A percentile compares a stretch with the other conserved stretches of the same genome.
Conservation (phyloP, 164 flowering plant species). For the Dillenia turbinata region DNA sequence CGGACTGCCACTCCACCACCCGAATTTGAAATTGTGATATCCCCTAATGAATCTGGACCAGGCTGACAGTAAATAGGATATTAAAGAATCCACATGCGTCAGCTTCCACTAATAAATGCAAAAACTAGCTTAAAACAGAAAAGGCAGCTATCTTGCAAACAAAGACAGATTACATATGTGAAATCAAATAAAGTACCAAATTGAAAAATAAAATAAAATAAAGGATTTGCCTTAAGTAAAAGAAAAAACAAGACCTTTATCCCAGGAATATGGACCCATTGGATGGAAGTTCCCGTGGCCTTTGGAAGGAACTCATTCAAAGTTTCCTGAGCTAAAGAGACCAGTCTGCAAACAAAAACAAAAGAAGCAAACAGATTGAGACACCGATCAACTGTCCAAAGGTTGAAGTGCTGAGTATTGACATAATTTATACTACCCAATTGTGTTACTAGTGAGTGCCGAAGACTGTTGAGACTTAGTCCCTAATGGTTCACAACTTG, state of each 20-base stretch:
- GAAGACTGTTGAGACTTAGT: slow-evolving; percentile 65
- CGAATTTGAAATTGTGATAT: slow-evolving; percentile 81
- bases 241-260: slow-evolving; percentile 53
- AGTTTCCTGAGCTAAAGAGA: slow-evolving; percentile 89
- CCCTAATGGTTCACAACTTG: slow-evolving; percentile 75
- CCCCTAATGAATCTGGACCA: slow-evolving; percentile 98
- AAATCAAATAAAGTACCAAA: background rate
- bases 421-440: slow-evolving; percentile 51
- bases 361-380: slow-evolving; percentile 15
- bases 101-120: background rate
- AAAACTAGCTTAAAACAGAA: background rate
- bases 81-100: background rate
- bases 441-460: slow-evolving; percentile 74
- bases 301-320: slow-evolving; percentile 85
- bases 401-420: slow-evolving; percentile 19
- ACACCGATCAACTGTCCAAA: slow-evolving; percentile 11
- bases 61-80: slow-evolving; percentile 34
- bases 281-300: slow-evolving; percentile 90
- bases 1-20: slow-evolving; percentile 83
- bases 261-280: slow-evolving; percentile 96
- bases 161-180: background rate
- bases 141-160: background rate
- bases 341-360: slow-evolving; percentile 47
- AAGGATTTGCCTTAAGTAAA: background rate
- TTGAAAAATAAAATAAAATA: background rate